Percentiles rank a stretch among this genome's conserved stretches.
Conservation (phyloP, 2,329 filamentous ascomycete species). For the Leptographium radiaticola region DNA sequence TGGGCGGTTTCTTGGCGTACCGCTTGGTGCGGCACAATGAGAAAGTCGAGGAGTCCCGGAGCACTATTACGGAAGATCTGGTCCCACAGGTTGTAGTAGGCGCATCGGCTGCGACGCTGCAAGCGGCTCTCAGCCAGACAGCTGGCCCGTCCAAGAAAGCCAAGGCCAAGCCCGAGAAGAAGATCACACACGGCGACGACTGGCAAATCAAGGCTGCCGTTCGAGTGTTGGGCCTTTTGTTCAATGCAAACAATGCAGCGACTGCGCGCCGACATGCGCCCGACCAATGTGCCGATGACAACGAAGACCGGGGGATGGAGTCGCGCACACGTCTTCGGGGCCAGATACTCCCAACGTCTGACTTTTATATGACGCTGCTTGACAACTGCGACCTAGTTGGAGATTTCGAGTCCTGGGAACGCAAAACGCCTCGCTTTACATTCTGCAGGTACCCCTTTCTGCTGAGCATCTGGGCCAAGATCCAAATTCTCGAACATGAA, state of each 20-base stretch:
- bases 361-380: slow-evolving; percentile 78
- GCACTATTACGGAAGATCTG: slow-evolving; percentile 52
- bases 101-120: slow-evolving; percentile 56
- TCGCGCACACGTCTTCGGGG: slow-evolving; percentile 34
- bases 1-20: slow-evolving; percentile 69
- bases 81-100: slow-evolving; percentile 60
- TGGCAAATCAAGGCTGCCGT: slow-evolving; percentile 82
- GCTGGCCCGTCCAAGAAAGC: slow-evolving; percentile 31
- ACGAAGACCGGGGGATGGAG: slow-evolving; percentile 19
- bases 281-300: neutral
- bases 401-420: slow-evolving; percentile 84
- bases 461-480: slow-evolving; percentile 84
- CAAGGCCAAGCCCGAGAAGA: slow-evolving; percentile 37
- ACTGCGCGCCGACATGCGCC: slow-evolving; percentile 19
- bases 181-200: slow-evolving; percentile 57
- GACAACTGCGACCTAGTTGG: slow-evolving; percentile 76
- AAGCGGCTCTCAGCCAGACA: slow-evolving; percentile 56
- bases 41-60: slow-evolving; percentile 45
- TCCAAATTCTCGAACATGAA: slow-evolving; percentile 79
- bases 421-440: slow-evolving; percentile 58
- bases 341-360: slow-evolving; percentile 63
- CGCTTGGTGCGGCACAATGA: slow-evolving; percentile 59
- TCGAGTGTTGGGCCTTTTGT: slow-evolving; percentile 66
- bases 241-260: slow-evolving; percentile 59
- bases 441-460: slow-evolving; percentile 92